Conservation (phyloP, 805 yeast genomes). For the Barnettozyma siamensis region DNA sequence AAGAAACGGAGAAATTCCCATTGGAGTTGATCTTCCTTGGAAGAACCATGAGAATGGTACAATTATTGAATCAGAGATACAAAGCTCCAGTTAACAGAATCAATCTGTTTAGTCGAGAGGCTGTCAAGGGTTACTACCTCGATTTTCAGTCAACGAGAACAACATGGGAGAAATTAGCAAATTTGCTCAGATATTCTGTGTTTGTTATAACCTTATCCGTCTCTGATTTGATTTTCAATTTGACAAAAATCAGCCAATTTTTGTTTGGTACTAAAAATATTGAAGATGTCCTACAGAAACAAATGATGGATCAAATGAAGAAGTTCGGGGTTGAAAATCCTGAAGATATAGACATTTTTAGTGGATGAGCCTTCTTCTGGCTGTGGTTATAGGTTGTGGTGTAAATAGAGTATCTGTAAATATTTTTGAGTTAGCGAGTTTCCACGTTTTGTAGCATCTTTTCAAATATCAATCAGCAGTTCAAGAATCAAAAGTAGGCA, state of each 20-base stretch:
- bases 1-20: slow-evolving; percentile 64
- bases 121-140: slow-evolving; percentile 29
- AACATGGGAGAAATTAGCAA: slow-evolving; percentile 3
- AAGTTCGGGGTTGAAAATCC: slow-evolving; percentile 24
- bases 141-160: slow-evolving; percentile 5
- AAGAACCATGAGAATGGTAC: slow-evolving; percentile 70
- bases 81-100: slow-evolving; percentile 75
- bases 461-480: too few species aligned
- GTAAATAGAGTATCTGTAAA: too few species aligned
- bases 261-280: slow-evolving; percentile 19
- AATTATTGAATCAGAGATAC: slow-evolving; percentile 55
- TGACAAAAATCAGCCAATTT: slow-evolving; percentile 15
- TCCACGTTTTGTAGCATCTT: too few species aligned
- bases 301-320: slow-evolving; percentile 20
- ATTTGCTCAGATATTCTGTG: slow-evolving; percentile 19
- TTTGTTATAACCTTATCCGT: slow-evolving; percentile 17
- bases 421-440: too few species aligned
- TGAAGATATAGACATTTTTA: slow-evolving; percentile 16
- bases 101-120: slow-evolving; percentile 55
- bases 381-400: too few species aligned
- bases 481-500: too few species aligned
- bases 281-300: slow-evolving; percentile 22
- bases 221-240: slow-evolving; percentile 18
- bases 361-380: too few species aligned
- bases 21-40: slow-evolving; percentile 58